These are phyloP conservation scores for Proteromonas lacertae DNA, from an alignment of 352 stramenopile species.

Conservation along the genomic window DNA sequence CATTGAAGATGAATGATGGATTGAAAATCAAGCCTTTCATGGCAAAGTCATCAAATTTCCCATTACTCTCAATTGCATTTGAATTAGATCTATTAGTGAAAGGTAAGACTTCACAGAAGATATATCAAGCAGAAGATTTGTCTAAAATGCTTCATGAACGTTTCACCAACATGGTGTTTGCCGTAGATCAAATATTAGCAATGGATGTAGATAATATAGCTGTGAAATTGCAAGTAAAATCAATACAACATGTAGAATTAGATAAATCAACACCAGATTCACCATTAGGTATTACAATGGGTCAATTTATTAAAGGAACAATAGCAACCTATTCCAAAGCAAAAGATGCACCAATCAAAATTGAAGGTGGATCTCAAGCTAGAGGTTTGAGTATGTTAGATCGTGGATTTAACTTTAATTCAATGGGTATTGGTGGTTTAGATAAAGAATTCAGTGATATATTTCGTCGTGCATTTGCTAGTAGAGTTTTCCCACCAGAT, in stretches of 20 bases:
- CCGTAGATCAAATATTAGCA: constrained; percentile 8
- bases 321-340: too few relatives aligned
- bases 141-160: constrained; percentile 6
- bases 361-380: constrained; percentile 4
- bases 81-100: constrained; percentile 3
- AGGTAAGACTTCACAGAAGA: neutral
- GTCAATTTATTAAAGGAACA: constrained; percentile 5
- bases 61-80: constrained; percentile 1
- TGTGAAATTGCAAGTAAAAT: constrained; percentile 6
- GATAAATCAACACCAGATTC: constrained; percentile 4
- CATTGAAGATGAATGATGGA: constrained; percentile 1
- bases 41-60: constrained; percentile 1
- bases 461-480: constrained; percentile 89
- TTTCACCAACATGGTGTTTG: constrained; percentile 12
- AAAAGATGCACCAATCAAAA: constrained; percentile 6
- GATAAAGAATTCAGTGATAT: constrained; percentile 97
- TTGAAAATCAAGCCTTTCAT: constrained; percentile 1
- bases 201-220: too few relatives aligned
- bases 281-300: too few relatives aligned
- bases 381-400: constrained; percentile 41
- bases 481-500: constrained; percentile 68
- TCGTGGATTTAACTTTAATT: constrained; percentile 85
- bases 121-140: constrained; percentile 3
- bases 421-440: constrained; percentile 87
- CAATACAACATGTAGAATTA: constrained; percentile 6